Conservation (phyloP, 2,329 filamentous ascomycete species). For the Lachnellula suecica region DNA sequence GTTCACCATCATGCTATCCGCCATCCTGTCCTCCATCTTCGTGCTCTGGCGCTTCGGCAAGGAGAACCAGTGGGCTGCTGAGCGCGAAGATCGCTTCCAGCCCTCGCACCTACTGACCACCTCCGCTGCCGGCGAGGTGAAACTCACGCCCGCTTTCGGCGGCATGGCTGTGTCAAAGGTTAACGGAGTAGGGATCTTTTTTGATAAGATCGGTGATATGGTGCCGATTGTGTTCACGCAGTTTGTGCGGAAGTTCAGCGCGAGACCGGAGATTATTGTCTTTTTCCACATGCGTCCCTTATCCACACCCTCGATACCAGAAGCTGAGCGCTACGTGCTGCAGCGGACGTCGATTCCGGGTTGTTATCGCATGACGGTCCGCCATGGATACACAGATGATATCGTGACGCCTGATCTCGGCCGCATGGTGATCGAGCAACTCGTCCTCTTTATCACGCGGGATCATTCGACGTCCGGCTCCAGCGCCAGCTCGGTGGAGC, state of each 20-base stretch:
- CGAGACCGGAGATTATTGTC: slow-evolving; percentile 65
- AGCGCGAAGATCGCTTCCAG: slow-evolving; percentile 59
- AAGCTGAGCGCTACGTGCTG: slow-evolving; percentile 47
- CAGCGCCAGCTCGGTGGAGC: slow-evolving; percentile 13
- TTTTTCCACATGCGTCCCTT: slow-evolving; percentile 73
- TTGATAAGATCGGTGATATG: slow-evolving; percentile 70
- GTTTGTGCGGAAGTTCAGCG: slow-evolving; percentile 69
- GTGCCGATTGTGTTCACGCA: slow-evolving; percentile 69
- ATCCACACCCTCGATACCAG: slow-evolving; percentile 53
- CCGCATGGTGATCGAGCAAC: slow-evolving; percentile 56
- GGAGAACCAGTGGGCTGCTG: slow-evolving; percentile 72
- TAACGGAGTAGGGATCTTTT: slow-evolving; percentile 68
- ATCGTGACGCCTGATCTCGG: slow-evolving; percentile 66
- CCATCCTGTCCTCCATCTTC: slow-evolving; percentile 62
- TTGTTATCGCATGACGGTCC: slow-evolving; percentile 67
- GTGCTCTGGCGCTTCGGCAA: slow-evolving; percentile 79
- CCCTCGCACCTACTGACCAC: slow-evolving; percentile 42
- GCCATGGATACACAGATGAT: slow-evolving; percentile 73
- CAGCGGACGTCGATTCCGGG: slow-evolving; percentile 46
- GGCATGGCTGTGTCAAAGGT: slow-evolving; percentile 44
- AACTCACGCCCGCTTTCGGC: slow-evolving; percentile 39
- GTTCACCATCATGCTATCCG: slow-evolving; percentile 70
- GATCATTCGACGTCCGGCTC: slow-evolving; percentile 25
- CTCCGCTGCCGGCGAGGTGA: slow-evolving; percentile 35
- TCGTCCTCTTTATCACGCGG: slow-evolving; percentile 49